A percentile compares a stretch with the other conserved stretches of the same genome.
These are phyloP conservation scores for Penicillium lagena DNA, from an alignment of 495 filamentous ascomycete species.

Conservation along the genomic window DNA sequence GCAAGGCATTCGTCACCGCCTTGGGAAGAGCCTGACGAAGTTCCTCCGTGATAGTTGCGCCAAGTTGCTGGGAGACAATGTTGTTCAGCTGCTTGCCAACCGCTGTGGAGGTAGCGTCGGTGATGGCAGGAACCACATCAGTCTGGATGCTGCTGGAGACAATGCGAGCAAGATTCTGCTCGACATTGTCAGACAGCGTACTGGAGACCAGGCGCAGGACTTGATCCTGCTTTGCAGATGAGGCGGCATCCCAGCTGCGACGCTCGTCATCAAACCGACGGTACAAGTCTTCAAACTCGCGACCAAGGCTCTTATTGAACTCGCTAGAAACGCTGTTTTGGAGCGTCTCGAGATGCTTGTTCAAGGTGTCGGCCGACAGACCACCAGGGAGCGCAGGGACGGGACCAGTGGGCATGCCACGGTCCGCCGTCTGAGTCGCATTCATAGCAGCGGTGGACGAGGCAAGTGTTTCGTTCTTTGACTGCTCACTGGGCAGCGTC, in stretches of 20 bases:
- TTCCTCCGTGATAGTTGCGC: constrained; percentile 42
- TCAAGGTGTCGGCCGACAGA: constrained; percentile 32
- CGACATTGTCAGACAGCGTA: constrained; percentile 85
- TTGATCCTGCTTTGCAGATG: constrained; percentile 65
- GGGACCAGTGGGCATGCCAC: constrained; percentile 1
- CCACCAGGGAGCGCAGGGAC: constrained; percentile 2
- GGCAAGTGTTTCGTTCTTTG: constrained; percentile 11
- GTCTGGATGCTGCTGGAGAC: constrained; percentile 60
- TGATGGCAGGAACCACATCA: constrained; percentile 54
- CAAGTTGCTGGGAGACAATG: constrained; percentile 42
- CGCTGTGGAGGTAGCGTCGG: constrained; percentile 40
- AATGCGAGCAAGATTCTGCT: constrained; percentile 67
- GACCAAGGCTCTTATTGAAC: constrained; percentile 48
- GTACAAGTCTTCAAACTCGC: constrained; percentile 54
- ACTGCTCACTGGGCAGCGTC: constrained; percentile 10
- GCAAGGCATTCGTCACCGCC: constrained; percentile 53
- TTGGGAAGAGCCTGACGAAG: constrained; percentile 50
- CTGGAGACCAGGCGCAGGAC: constrained; percentile 81
- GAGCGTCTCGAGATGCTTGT: constrained; percentile 49
- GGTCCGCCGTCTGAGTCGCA: constrained; percentile 2
- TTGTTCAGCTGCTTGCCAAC: constrained; percentile 58
- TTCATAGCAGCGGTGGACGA: constrained; percentile 7
- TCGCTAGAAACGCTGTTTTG: constrained; percentile 49
- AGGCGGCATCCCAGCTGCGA: constrained; percentile 55
- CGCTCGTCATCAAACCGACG: constrained; percentile 59